Base-by-base conservation (phyloP, 2,329 filamentous ascomycete genomes). In the Xylariales sp. region DNA sequence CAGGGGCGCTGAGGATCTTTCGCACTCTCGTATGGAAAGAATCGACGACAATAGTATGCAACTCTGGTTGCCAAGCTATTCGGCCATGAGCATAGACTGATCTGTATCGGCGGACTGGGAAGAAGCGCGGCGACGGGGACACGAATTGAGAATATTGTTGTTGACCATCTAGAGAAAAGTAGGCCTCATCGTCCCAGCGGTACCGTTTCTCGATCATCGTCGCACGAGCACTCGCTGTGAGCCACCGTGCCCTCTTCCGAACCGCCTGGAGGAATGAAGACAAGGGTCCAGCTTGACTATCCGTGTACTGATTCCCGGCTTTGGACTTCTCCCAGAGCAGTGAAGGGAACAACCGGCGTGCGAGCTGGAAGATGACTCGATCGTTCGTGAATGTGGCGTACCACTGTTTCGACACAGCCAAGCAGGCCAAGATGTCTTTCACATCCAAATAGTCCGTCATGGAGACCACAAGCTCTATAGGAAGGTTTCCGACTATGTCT, bases 21-120 rank as follows among this genome's bases (percentile, higher is more conserved):
- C 39, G n/a, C 5, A 16, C 27, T 3, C 21, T 24, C 21, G n/a
- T 24, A n/a, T 9, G 39, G 10, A 42, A 11, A 22, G 21, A 14
- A 19, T 42, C 39, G 9, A 42, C 11, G 11, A 42, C 39, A 19
- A 42, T 11, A 3, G 21, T 36, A 25, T 42, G 31, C 5, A 15
- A 35, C 11, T 35, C 32, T 16, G 10, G n/a, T 14, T 36, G 31
- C 39, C 39, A 42, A 9, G 39, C 31, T 34, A 42, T 36, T 14
- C 18, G 31, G 12, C 39, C 31, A 36, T 42, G 11, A 10, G 21
- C 31, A 15, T 42, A 42, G 11, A 40, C 7, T 12, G 38, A n/a
- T 3, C 14, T 22, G 7, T 19, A 16, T n/a, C n/a, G n/a, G n/a
- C n/a, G n/a, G n/a, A 18, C 28, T 27, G 14, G 14, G 19, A 18